phyloP scores from a whole-genome alignment of 2,329 filamentous ascomycete genomes.

The Phialophora chinensis region DNA sequence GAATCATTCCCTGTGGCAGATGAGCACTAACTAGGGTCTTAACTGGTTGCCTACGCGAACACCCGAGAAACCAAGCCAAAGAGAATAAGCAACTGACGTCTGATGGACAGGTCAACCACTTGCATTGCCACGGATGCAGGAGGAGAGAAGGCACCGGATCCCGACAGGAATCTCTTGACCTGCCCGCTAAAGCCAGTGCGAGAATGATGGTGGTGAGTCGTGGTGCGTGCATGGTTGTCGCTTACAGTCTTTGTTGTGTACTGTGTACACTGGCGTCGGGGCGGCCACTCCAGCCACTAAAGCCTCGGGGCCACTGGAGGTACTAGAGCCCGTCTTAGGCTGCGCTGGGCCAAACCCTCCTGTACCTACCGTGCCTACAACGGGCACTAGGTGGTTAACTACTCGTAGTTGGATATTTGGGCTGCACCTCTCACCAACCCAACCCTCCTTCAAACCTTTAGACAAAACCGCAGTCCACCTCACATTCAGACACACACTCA shows the following conservation, averaged over 20 bases:
- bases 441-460: neutral
- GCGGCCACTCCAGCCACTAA: neutral
- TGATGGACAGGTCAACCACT: neutral
- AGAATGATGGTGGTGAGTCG: neutral
- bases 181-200: neutral
- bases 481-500: slow-evolving; percentile 1
- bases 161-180: neutral
- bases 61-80: slow-evolving; percentile 17
- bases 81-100: slow-evolving; percentile 23
- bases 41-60: slow-evolving; percentile 5
- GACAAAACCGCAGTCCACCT: neutral
- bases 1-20: slow-evolving; percentile 4
- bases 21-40: slow-evolving; percentile 15
- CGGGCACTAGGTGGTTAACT: neutral
- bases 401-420: neutral
- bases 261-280: neutral
- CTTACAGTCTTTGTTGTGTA: neutral
- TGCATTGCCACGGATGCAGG: neutral
- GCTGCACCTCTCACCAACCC: neutral
- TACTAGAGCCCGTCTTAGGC: neutral
- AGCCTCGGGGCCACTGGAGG: neutral
- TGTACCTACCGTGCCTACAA: slow-evolving; percentile 2
- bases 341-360: slow-evolving; percentile 2
- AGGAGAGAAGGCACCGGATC: neutral
- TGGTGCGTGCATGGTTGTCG: neutral